Evolutionary conservation across 1,284 basidiomycete genomes (phyloP), one percentile per base, ranked within the genome.

Genomic region (Phlebopus sp.): DNA sequence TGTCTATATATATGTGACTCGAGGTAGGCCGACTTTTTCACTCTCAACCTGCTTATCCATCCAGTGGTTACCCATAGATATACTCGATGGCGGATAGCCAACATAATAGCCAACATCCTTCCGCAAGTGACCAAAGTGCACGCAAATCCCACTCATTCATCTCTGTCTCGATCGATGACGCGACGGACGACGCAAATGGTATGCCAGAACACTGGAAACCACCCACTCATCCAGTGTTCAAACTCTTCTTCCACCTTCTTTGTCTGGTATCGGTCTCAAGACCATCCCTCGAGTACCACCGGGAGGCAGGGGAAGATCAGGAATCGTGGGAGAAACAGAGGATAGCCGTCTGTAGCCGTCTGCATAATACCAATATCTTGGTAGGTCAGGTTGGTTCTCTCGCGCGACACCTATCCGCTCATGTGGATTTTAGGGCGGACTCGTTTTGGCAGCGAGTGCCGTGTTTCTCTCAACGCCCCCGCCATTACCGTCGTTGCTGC

Each of bases 261-360:
- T 49, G 37, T 27, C 5, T 49, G 17, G 18, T 49, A 6, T 49
- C 47, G 9, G 18, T 49, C 2, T 3, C 44, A 15, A 46, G 47
- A n/a, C 30, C 44, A 8, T 38, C 37, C 15, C 47, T 49, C 19
- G 17, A 49, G 5, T 5, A 47, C 14, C 44, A 39, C 15, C 39
- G 47, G 47, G 13, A 10, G 30, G 37, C 45, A 14, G 37, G 29
- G 19, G 5, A 18, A 2, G 4, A 18, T 14, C 27, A 47, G 8
- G 19, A 25, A 1, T n/a, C 15, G n/a, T 46, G 47, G 47, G 29
- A 47, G 0, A 32, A 39, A 34, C 44, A 49, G 14, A 47, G 9
- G 38, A 38, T 5, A 9, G 13, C 1, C 4, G 23, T 40, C 29
- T 4, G 21, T 5, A 21, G 25, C 8, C 31, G 35, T 5, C 27